These are phyloP conservation scores for Pholiota conissans DNA, from an alignment of 768 basidiomycete genomes.

Conservation along the genomic window DNA sequence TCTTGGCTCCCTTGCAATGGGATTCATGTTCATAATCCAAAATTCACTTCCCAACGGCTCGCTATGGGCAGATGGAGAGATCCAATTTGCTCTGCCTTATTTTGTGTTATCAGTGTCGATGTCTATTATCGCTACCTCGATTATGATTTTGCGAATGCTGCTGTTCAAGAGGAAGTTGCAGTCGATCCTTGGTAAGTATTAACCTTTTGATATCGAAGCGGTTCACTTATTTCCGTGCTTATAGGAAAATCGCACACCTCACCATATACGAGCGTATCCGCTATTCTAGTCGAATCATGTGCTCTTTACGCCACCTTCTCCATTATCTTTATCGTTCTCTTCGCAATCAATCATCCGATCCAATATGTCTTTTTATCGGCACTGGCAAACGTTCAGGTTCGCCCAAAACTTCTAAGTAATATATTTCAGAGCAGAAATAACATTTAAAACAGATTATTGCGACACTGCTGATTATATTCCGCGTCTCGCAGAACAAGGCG, in stretches of 20 bases:
- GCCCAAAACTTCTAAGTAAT: not conserved
- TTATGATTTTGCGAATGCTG: slow-evolving; percentile 8
- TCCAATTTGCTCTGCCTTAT: slow-evolving; percentile 8
- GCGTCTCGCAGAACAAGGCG: slow-evolving; percentile 10
- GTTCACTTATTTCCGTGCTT: not conserved
- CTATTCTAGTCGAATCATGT: slow-evolving; percentile 13
- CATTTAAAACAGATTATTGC: slow-evolving; percentile 7
- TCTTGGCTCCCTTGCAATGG: slow-evolving; percentile 6
- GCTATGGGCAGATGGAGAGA: slow-evolving; percentile 7
- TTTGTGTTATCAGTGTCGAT: slow-evolving; percentile 10
- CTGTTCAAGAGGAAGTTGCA: slow-evolving; percentile 2
- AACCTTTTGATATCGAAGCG: not conserved
- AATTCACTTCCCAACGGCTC: slow-evolving; percentile 8
- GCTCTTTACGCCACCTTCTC: slow-evolving; percentile 12
- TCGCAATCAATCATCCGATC: slow-evolving; percentile 9
- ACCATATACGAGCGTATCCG: slow-evolving; percentile 1
- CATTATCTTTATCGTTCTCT: slow-evolving; percentile 10
- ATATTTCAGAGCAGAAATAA: not conserved
- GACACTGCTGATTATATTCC: slow-evolving; percentile 12
- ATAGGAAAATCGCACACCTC: not conserved
- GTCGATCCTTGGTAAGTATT: not conserved
- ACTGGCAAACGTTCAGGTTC: slow-evolving; percentile 12
- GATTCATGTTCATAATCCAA: slow-evolving; percentile 9
- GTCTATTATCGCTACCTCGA: slow-evolving; percentile 5
- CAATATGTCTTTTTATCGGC: slow-evolving; percentile 12